These are phyloP conservation scores for Heteromeles arbutifolia DNA, from an alignment of 306 rosid species.

Conservation along the genomic window DNA sequence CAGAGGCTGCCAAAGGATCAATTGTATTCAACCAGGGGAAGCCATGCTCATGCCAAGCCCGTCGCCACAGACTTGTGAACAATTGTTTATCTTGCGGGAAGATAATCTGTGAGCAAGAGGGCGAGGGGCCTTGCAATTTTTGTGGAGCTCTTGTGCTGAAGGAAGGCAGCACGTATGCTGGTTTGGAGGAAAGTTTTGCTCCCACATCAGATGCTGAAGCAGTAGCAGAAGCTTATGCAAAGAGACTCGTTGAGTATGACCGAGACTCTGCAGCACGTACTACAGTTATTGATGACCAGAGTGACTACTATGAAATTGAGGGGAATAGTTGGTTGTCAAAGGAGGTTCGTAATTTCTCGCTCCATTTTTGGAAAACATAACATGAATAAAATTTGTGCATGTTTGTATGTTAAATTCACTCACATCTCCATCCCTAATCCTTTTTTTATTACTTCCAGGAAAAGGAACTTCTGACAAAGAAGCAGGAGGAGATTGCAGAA, in stretches of 20 bases:
- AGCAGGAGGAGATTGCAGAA: slow-evolving; percentile 82
- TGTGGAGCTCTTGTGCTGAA: slow-evolving; percentile 85
- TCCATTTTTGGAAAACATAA: background rate
- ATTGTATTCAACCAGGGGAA: slow-evolving; percentile 87
- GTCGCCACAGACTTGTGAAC: slow-evolving; percentile 62
- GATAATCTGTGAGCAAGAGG: slow-evolving; percentile 97
- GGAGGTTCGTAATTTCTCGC: slow-evolving; percentile 46
- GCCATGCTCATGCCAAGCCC: slow-evolving; percentile 89
- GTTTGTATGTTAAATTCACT: background rate
- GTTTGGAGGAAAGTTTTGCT: slow-evolving; percentile 67
- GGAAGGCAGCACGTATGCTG: slow-evolving; percentile 88
- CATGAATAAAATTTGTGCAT: too few relatives aligned
- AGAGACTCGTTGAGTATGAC: slow-evolving; percentile 88
- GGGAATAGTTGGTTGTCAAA: slow-evolving; percentile 90
- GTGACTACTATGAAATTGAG: slow-evolving; percentile 92
- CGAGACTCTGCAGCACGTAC: slow-evolving; percentile 92
- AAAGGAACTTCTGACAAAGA: slow-evolving; percentile 75
- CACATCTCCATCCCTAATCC: background rate
- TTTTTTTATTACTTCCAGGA: slow-evolving; percentile 42
- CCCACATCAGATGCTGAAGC: slow-evolving; percentile 63
- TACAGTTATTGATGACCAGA: slow-evolving; percentile 91
- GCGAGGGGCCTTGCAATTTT: slow-evolving; percentile 92
- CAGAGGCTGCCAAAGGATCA: slow-evolving; percentile 89
- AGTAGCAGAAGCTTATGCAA: slow-evolving; percentile 88
- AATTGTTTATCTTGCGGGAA: slow-evolving; percentile 93